Evolutionary conservation across 2,329 filamentous ascomycete genomes (phyloP), one percentile per base, ranked within the genome.

Genomic region (Neopestalotiopsis clavispora): DNA sequence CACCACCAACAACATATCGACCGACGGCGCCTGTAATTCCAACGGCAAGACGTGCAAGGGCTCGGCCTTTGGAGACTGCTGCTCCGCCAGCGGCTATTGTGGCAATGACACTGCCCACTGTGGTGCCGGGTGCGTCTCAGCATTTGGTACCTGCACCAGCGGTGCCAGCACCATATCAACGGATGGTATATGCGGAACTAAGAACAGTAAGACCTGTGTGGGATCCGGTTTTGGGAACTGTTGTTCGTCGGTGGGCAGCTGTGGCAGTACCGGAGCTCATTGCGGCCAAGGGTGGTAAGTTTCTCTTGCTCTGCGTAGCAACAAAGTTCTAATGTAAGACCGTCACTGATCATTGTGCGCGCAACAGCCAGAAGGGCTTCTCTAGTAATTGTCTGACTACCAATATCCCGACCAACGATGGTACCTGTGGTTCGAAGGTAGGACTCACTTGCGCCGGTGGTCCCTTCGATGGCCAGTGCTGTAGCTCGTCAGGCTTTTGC

Each of bases 231-330:
- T 63, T 17, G 60, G 60, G 40, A 40, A 40, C 17, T 63, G 60
- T 63, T 63, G 60, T 42, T 63, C 60, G 30, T 10, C 14, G 1
- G 30, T 17, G 5, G 65, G 57, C 28, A 56, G 45, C 17, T 67
- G 65, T 34, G 65, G 65, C 56, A 61, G 65, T 23, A 60, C 65
- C 40, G 60, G 60, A 14, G 30, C 28, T 40, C 64, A 66, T 58
- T 66, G 64, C 38, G 64, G 64, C 34, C 64, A 66, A 66, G 64
- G 64, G 34, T 66, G 64, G 64, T 66, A 28, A 66, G 64, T 52
- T 23, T 23, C 23, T 23, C 23, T 23, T 23, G 23, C 23, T 23
- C 23, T 23, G 23, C 23, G 23, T 23, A 23, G 23, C 23, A 23
- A 23, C 23, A 23, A 23, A 23, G 23, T 23, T 23, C 23, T 23